A percentile compares a stretch with the other conserved stretches of the same genome.
Conservation (phyloP, 2,329 filamentous ascomycete species). For the Beauveria caledonica region DNA sequence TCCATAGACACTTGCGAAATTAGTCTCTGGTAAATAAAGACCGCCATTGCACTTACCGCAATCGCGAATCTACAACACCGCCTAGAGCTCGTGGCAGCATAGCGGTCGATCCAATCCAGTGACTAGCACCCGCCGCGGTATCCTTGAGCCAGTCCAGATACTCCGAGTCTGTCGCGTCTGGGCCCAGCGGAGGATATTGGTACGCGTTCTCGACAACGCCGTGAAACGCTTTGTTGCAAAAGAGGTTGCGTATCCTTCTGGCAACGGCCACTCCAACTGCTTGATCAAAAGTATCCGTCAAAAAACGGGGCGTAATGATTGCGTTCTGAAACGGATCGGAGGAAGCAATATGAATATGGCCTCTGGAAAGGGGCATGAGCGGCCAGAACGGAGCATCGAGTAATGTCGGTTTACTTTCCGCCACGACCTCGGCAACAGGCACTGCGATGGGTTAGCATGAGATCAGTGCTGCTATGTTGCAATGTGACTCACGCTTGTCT, state of each 20-base stretch:
- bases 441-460: conserved; percentile 12
- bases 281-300: conserved; percentile 17
- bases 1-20: conserved; percentile 15
- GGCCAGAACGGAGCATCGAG: conserved; percentile 18
- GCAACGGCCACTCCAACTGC: conserved; percentile 15
- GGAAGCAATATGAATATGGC: conserved; percentile 18
- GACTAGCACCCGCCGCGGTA: conserved; percentile 13
- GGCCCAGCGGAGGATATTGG: conserved; percentile 14
- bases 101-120: conserved; percentile 19
- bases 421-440: conserved; percentile 16
- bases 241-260: conserved; percentile 13
- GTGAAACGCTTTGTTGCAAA: conserved; percentile 14
- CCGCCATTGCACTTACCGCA: conserved; percentile 10
- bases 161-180: conserved; percentile 15
- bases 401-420: conserved; percentile 12
- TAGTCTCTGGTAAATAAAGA: not conserved
- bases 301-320: conserved; percentile 16
- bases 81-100: conserved; percentile 18
- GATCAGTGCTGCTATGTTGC: not conserved
- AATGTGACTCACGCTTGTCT: conserved; percentile 6
- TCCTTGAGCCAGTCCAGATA: conserved; percentile 15
- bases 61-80: conserved; percentile 16
- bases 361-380: conserved; percentile 17
- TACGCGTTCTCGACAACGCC: conserved; percentile 16
- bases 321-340: conserved; percentile 15